phyloP scores from a whole-genome alignment of 352 stramenopile genomes.

The Phytophthora foliorum region DNA sequence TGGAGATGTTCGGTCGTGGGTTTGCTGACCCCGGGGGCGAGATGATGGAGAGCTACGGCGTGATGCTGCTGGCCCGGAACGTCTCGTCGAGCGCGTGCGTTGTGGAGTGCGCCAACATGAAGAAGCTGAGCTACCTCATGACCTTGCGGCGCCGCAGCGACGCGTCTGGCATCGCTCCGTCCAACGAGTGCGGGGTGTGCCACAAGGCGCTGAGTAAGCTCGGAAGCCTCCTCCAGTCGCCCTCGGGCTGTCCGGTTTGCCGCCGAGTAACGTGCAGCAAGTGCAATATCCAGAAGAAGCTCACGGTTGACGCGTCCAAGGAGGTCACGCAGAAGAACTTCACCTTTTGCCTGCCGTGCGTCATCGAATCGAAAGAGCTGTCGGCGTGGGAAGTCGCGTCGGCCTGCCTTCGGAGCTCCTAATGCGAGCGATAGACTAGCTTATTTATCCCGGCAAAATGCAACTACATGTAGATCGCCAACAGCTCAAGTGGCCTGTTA shows the following conservation, averaged over 20 bases:
- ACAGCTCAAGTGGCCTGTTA: neutral
- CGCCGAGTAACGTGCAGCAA: slow-evolving; percentile 50
- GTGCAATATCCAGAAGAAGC: slow-evolving; percentile 63
- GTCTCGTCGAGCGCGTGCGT: slow-evolving; percentile 36
- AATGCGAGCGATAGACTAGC: slow-evolving; percentile 16
- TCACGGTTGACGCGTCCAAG: slow-evolving; percentile 44
- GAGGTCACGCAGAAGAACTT: slow-evolving; percentile 62
- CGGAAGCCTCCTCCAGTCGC: slow-evolving; percentile 28
- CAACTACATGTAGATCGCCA: neutral
- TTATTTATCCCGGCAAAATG: slow-evolving; percentile 12
- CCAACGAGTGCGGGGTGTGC: slow-evolving; percentile 40
- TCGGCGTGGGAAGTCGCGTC: slow-evolving; percentile 57
- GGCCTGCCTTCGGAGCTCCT: slow-evolving; percentile 29
- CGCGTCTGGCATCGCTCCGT: slow-evolving; percentile 18
- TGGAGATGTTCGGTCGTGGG: slow-evolving; percentile 63
- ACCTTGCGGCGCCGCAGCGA: slow-evolving; percentile 28
- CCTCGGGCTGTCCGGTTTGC: slow-evolving; percentile 42
- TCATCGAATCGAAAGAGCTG: slow-evolving; percentile 54
- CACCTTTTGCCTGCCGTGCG: slow-evolving; percentile 63
- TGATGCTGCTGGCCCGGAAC: slow-evolving; percentile 49
- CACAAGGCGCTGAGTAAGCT: slow-evolving; percentile 41
- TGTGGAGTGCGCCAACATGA: slow-evolving; percentile 62
- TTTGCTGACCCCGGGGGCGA: slow-evolving; percentile 56
- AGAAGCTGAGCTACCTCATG: slow-evolving; percentile 76
- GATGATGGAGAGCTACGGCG: slow-evolving; percentile 48